phyloP scores from a whole-genome alignment of 1,139 yeast species.

The Hemisphaericaspora xylofermentans region DNA sequence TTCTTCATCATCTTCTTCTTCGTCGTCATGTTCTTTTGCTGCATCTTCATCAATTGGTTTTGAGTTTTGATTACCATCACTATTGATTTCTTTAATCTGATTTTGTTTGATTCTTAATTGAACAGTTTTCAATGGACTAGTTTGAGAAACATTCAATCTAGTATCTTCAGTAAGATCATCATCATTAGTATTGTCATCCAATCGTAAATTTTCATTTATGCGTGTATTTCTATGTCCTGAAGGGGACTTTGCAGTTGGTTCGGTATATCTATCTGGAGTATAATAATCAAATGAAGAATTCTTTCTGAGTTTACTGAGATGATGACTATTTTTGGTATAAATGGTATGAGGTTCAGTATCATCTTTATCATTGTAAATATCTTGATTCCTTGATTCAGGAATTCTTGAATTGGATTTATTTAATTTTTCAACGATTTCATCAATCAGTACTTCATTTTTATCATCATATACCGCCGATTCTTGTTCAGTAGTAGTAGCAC shows the following conservation, averaged over 20 bases:
- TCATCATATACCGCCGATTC: background rate
- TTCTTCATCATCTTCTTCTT: slow-evolving; percentile 14
- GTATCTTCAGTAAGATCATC: slow-evolving; percentile 9
- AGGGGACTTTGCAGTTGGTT: slow-evolving; percentile 44
- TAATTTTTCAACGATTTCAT: slow-evolving; percentile 1
- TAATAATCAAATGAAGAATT: slow-evolving; percentile 18
- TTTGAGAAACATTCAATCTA: slow-evolving; percentile 7
- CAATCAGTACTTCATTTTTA: background rate
- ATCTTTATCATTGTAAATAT: background rate
- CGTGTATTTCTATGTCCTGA: slow-evolving; percentile 36
- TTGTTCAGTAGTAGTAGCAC: background rate
- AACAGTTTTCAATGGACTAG: slow-evolving; percentile 12
- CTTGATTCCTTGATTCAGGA: background rate
- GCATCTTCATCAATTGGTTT: slow-evolving; percentile 2
- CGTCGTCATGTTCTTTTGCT: slow-evolving; percentile 10
- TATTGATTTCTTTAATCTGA: slow-evolving; percentile 4
- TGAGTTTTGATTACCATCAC: slow-evolving; percentile 4
- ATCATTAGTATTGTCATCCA: slow-evolving; percentile 5
- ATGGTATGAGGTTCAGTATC: slow-evolving; percentile 2
- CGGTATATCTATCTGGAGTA: slow-evolving; percentile 46
- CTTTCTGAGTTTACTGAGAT: slow-evolving; percentile 22
- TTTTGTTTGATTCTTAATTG: slow-evolving; percentile 1
- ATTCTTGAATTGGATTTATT: background rate
- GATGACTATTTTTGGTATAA: slow-evolving; percentile 15
- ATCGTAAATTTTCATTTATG: slow-evolving; percentile 19